These are phyloP conservation scores for Paramecium octaurelia DNA, from an alignment of 73 alveolate genomes.

Conservation along the genomic window DNA sequence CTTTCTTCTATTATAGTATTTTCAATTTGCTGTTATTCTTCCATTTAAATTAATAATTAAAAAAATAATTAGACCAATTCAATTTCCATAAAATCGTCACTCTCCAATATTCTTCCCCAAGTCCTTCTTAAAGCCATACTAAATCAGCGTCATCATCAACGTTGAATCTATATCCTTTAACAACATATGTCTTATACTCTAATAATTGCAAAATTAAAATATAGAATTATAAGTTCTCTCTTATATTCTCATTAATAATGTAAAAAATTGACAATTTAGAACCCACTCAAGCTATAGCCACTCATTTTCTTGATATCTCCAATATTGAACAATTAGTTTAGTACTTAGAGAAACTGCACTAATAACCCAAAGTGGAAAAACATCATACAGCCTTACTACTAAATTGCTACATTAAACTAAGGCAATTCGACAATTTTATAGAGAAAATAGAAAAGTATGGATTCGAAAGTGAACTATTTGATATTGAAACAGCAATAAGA, in stretches of 20 bases:
- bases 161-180: too few species aligned
- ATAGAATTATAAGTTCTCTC: background rate
- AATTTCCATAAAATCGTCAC: background rate
- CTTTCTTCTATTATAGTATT: constrained; percentile 73
- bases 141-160: too few species aligned
- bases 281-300: constrained; percentile 85
- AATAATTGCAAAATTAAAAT: too few species aligned
- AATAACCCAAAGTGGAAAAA: constrained; percentile 66
- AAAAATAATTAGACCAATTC: background rate
- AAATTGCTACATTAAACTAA: constrained; percentile 86
- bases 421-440: constrained; percentile 75
- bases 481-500: constrained; percentile 95
- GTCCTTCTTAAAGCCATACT: too few species aligned
- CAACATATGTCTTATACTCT: background rate
- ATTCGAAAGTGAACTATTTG: constrained; percentile 82
- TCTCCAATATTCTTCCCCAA: too few species aligned
- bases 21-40: constrained; percentile 37
- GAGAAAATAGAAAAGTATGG: constrained; percentile 70
- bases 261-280: constrained; percentile 69
- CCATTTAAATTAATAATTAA: background rate
- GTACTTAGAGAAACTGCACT: constrained; percentile 75
- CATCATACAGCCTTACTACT: constrained; percentile 91
- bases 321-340: constrained; percentile 73
- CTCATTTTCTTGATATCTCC: constrained; percentile 80
- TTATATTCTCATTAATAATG: background rate